A percentile compares a stretch with the other conserved stretches of the same genome.
Evolutionary conservation across 768 basidiomycete species (phyloP).

Genomic region (Naganishia vaughanmartiniae): DNA sequence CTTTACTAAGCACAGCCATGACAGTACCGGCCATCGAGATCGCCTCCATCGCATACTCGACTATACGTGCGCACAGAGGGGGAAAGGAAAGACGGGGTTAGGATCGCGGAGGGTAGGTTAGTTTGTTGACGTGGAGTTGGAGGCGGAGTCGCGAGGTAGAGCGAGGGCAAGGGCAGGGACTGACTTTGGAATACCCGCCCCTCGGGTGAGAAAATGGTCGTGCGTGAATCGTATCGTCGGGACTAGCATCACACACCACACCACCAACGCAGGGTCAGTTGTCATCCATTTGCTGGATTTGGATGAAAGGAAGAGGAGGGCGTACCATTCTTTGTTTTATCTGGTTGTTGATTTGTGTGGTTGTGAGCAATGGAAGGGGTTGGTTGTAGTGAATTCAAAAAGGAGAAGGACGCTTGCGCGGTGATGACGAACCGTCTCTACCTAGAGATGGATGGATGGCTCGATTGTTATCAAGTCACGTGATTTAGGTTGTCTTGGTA

Average conservation of each 20-base stretch:
- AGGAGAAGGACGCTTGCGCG: too few species aligned
- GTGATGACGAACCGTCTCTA: too few species aligned
- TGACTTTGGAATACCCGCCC: conserved; percentile 95
- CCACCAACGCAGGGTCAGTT: neutral
- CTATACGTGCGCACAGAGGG: conserved; percentile 53
- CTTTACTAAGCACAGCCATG: conserved; percentile 49
- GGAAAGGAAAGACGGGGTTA: neutral
- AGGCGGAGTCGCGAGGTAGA: too few species aligned
- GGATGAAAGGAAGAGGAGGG: neutral
- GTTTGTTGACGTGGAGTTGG: too few species aligned
- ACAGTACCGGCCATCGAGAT: conserved; percentile 85
- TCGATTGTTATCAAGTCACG: too few species aligned
- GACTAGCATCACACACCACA: neutral
- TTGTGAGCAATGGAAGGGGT: too few species aligned
- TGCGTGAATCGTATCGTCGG: conserved; percentile 57
- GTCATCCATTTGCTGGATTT: neutral
- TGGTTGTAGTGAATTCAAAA: too few species aligned
- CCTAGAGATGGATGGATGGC: too few species aligned
- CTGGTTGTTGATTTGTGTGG: too few species aligned
- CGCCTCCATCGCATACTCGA: conserved; percentile 99
- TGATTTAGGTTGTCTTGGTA: too few species aligned
- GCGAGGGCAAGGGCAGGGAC: conserved; percentile 40
- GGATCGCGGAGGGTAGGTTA: too few species aligned
- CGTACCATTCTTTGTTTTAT: neutral
- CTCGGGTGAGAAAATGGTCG: conserved; percentile 98